A percentile compares a stretch with the other conserved stretches of the same genome.
Conservation (phyloP, 257 asterid genomes). For the Eucommia ulmoides region DNA sequence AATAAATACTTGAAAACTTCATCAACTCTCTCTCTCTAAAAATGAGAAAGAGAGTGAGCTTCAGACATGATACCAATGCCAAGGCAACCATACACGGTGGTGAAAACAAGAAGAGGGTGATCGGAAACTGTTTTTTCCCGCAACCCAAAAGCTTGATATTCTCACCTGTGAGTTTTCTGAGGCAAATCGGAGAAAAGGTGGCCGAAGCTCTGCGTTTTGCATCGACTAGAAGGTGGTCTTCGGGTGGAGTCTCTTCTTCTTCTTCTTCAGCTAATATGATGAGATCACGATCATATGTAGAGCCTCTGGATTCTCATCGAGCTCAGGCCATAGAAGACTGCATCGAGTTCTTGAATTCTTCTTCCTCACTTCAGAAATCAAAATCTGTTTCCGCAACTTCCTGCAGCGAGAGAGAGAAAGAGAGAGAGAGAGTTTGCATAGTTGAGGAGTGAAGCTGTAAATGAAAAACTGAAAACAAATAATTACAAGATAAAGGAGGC, state of each 20-base stretch:
- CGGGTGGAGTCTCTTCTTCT: conserved; percentile 35
- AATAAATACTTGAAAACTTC: conserved; percentile 1
- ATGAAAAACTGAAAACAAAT: too few relatives aligned
- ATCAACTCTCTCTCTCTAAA: background rate
- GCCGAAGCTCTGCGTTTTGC: conserved; percentile 28
- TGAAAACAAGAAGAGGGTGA: conserved; percentile 18
- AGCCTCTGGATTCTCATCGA: conserved; percentile 57
- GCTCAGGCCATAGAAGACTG: conserved; percentile 92
- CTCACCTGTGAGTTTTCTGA: conserved; percentile 33
- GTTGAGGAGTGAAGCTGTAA: too few relatives aligned
- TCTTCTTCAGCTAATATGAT: conserved; percentile 35
- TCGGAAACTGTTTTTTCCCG: conserved; percentile 22
- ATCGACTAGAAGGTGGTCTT: conserved; percentile 29
- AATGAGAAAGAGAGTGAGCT: conserved; percentile 33
- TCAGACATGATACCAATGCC: conserved; percentile 23
- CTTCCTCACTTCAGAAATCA: conserved; percentile 52
- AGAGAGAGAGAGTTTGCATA: too few relatives aligned
- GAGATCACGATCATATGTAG: conserved; percentile 73
- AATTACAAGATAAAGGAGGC: too few relatives aligned
- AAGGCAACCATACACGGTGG: conserved; percentile 13
- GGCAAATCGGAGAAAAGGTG: conserved; percentile 45
- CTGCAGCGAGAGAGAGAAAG: too few relatives aligned
- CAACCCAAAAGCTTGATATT: conserved; percentile 23
- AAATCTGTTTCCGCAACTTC: conserved; percentile 36
- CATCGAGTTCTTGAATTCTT: conserved; percentile 77